Base-by-base conservation (phyloP, 441 rosid species). In the Brassica hybrid region DNA sequence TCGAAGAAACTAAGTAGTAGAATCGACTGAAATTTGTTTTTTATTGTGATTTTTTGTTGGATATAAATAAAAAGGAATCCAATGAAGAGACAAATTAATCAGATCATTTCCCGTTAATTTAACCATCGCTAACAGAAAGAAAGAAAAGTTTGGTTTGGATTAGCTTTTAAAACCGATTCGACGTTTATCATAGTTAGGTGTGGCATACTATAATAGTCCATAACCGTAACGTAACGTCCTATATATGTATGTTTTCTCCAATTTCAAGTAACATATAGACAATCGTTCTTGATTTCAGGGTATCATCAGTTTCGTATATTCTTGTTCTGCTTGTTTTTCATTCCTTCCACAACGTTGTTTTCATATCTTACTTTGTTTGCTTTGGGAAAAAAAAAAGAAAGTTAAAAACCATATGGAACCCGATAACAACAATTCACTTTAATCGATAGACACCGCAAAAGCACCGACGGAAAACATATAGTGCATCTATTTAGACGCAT, bases 381-480 rank as follows among this genome's bases (percentile, higher is more conserved):
- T 77, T 77, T 71, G 48, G 10, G 6, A 56, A 60, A 17, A 4
- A 27, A 43, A 17, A 38, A 48, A 30, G 8, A 56, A 0, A 23
- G 16, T 12, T 23, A 23, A 32, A 50, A 67, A 36, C 1, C 64
- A 62, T 30, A 4, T 14, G 72, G 58, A 72, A 72, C 6, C 69
- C 11, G 58, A 73, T 67, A 62, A 52, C 65, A 61, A 61, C 74
- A 67, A 60, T 67, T 67, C 65, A 61, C 69, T 78, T 60, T 73
- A 36, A 72, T 38, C 50, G 65, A 72, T 36, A 21, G 65, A 2
- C 16, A 65, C 73, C 63, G 56, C 30, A 34, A 50, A 36, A 23
- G 58, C 69, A 78, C 74, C 81, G 27, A 78, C 77, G 77, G 30
- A 73, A 61, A 58, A 58, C 73, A 34, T 48, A 30, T 30, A 30